Conservation (phyloP, 2,329 filamentous ascomycete genomes). For the Pyrenophora tritici-repentis region DNA sequence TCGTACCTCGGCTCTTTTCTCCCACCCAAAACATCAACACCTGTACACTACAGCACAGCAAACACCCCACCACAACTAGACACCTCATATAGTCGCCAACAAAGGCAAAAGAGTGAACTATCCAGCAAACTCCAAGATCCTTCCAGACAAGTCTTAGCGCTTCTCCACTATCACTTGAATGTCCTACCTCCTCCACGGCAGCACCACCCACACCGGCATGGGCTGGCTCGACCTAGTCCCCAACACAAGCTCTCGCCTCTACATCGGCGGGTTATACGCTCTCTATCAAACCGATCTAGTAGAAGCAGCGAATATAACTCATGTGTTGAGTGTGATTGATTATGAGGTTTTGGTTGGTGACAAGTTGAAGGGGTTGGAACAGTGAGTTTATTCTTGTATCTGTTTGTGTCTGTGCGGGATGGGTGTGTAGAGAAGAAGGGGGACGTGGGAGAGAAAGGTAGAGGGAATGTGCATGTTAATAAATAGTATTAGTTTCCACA, state of each 20-base stretch:
- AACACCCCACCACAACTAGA: too few relatives aligned
- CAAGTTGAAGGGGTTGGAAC: slow-evolving; percentile 33
- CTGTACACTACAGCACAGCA: too few relatives aligned
- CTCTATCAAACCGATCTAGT: slow-evolving; percentile 49
- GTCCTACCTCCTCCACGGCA: slow-evolving; percentile 42
- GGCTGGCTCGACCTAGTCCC: slow-evolving; percentile 49
- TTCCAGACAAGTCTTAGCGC: too few relatives aligned
- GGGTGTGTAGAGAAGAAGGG: too few relatives aligned
- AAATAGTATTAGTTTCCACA: slow-evolving; percentile 19
- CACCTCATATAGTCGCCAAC: too few relatives aligned
- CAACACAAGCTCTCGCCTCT: slow-evolving; percentile 36
- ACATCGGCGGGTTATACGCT: slow-evolving; percentile 51
- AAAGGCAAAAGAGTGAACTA: too few relatives aligned
- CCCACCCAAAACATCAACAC: too few relatives aligned
- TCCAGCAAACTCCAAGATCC: too few relatives aligned
- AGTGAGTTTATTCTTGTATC: slow-evolving; percentile 1
- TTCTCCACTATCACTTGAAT: slow-evolving; percentile 19
- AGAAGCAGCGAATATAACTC: slow-evolving; percentile 36
- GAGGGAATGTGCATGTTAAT: too few relatives aligned
- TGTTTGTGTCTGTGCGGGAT: too few relatives aligned
- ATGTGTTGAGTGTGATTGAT: slow-evolving; percentile 41
- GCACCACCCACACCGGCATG: slow-evolving; percentile 38
- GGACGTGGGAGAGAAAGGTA: too few relatives aligned
- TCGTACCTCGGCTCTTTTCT: too few relatives aligned
- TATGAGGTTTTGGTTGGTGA: slow-evolving; percentile 38